Percentiles rank a stretch among this genome's conserved stretches.
phyloP scores from a whole-genome alignment of 352 stramenopile genomes.

The Pelagophyceae sp. region DNA sequence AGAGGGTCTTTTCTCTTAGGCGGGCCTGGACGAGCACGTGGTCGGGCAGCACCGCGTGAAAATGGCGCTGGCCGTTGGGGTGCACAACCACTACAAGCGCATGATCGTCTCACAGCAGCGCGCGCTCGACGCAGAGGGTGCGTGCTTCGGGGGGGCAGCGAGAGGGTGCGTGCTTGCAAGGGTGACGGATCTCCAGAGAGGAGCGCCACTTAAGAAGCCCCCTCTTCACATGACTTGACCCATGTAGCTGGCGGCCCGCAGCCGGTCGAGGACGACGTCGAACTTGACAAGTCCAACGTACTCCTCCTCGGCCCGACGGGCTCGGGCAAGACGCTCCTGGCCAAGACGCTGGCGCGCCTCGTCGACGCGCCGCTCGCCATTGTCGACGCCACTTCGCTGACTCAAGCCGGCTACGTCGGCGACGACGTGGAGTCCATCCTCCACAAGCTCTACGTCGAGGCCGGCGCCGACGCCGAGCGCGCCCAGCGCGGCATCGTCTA shows the following conservation, averaged over 20 bases:
- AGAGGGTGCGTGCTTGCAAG: conserved; percentile 43
- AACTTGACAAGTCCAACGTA: conserved; percentile 97
- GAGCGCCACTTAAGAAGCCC: neutral
- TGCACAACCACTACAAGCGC: conserved; percentile 97
- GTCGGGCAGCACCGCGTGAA: conserved; percentile 94
- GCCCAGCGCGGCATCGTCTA: conserved; percentile 94
- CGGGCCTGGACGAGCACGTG: conserved; percentile 88
- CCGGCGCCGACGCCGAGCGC: conserved; percentile 86
- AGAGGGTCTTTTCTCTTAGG: no score
- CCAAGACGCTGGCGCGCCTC: conserved; percentile 87
- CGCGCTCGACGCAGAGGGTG: conserved; percentile 33
- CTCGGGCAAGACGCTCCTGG: conserved; percentile 89
- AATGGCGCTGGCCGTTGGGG: conserved; percentile 82
- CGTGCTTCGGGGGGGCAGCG: conserved; percentile 23
- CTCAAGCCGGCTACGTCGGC: conserved; percentile 93
- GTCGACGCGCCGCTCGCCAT: conserved; percentile 95
- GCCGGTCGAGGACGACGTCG: conserved; percentile 23
- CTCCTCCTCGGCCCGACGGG: conserved; percentile 88
- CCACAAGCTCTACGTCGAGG: conserved; percentile 92
- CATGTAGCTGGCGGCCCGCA: neutral
- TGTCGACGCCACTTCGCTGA: conserved; percentile 90
- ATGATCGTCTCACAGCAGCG: conserved; percentile 53
- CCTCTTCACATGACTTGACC: neutral
- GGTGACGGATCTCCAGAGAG: conserved; percentile 40
- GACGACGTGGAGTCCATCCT: conserved; percentile 96